Evolutionary conservation across 163 green algal genomes (phyloP).

Genomic region (Scenedesmus sp.): DNA sequence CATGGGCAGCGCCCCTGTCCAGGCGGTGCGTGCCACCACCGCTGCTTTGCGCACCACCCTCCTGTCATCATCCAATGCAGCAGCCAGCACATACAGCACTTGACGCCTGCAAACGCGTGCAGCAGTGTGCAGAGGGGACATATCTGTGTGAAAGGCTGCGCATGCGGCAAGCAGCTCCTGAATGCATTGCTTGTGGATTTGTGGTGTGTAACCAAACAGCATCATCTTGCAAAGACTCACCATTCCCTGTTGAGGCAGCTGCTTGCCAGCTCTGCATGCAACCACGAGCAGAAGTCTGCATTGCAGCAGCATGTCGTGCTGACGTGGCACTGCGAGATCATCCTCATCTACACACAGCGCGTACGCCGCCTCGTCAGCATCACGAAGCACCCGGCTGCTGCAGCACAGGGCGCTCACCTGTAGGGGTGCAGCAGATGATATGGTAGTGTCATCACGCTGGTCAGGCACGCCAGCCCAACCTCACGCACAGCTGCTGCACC

Average conservation of each 20-base stretch:
- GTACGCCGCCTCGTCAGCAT: too few species aligned
- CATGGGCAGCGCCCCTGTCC: neutral
- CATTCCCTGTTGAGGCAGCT: too few species aligned
- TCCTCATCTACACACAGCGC: too few species aligned
- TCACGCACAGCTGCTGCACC: constrained; percentile 41
- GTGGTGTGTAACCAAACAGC: too few species aligned
- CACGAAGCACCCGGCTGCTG: too few species aligned
- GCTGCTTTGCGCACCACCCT: constrained; percentile 42
- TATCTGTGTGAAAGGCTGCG: neutral
- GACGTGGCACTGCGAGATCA: too few species aligned
- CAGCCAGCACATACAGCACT: constrained; percentile 34
- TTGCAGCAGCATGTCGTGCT: too few species aligned
- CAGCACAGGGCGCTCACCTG: too few species aligned
- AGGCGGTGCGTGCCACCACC: constrained; percentile 19
- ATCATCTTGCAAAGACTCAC: too few species aligned
- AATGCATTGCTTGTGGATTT: too few species aligned
- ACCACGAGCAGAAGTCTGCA: too few species aligned
- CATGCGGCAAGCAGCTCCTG: neutral
- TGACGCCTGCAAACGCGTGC: neutral
- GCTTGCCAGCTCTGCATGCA: too few species aligned
- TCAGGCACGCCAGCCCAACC: constrained; percentile 30
- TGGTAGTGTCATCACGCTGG: constrained; percentile 11
- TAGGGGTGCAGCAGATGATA: constrained; percentile 53
- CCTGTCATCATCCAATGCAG: constrained; percentile 49
- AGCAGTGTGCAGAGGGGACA: neutral